Base-by-base conservation (phyloP, 352 stramenopile genomes). In the Phytophthora hybrid region DNA sequence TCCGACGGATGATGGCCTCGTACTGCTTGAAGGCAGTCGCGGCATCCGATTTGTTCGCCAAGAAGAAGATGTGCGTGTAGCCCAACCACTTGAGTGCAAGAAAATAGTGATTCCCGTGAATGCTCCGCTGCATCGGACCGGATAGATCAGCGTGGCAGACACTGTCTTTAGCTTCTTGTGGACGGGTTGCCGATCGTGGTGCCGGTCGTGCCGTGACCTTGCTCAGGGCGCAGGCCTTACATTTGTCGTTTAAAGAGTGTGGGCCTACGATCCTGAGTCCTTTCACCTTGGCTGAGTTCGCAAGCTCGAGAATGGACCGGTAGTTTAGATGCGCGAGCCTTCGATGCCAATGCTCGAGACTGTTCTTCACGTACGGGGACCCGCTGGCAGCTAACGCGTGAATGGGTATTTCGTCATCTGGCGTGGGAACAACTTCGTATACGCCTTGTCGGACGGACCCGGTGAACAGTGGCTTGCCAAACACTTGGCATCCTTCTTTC, bases 81-180 rank as follows among this genome's bases (percentile, higher is more conserved):
- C 34, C 49, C 34, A 51, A n/a, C 55, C 56, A 71, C 21, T 71
- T 65, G 4, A 39, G 34, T 11, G 47, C 47, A 1, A 66, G 34
- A 19, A 53, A 59, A 46, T 63, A 63, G 2, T 44, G 18, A 32
- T 69, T 41, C 0, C 53, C 63, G 44, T 69, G 39, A 10, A 63
- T 63, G n/a, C 63, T 69, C 2, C 26, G 37, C 9, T 69, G 53
- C n/a, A 58, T 63, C 10, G 44, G 31, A 1, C 53, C 63, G 1
- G 54, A 39, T 10, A 69, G 13, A 26, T 63, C 52, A 37, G 31
- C 63, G 41, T 69, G 63, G 11, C 53, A 69, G 21, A 69, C 34
- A 13, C 6, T 1, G 3, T 63, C 26, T 10, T 69, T 63, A 10
- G 62, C 53, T 0, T 18, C 18, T 13, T 57, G 63, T 7, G 53